These are phyloP conservation scores for Zymoseptoria passerinii DNA, from an alignment of 2,329 filamentous ascomycete species.

Conservation along the genomic window DNA sequence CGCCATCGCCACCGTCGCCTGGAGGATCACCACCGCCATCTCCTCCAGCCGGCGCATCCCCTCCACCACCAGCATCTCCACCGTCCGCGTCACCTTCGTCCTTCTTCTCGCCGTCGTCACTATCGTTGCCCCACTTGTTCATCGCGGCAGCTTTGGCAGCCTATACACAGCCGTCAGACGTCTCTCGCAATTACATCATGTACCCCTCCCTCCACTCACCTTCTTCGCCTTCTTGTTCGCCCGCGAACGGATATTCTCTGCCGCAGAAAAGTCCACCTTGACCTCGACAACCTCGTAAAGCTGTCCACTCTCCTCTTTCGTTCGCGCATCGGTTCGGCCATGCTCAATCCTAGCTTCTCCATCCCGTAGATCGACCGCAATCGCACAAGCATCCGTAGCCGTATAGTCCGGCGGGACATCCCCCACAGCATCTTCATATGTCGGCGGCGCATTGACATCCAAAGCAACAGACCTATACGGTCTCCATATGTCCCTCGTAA, in stretches of 20 bases:
- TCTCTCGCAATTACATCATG: background rate
- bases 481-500: background rate
- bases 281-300: conserved; percentile 18
- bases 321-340: background rate
- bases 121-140: conserved; percentile 37
- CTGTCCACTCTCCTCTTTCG: background rate
- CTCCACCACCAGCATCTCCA: conserved; percentile 24
- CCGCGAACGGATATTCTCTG: conserved; percentile 45
- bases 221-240: conserved; percentile 46
- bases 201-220: background rate
- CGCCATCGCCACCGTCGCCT: conserved; percentile 25
- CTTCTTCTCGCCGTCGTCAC: conserved; percentile 40
- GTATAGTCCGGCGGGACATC: conserved; percentile 42
- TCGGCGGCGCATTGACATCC: conserved; percentile 28
- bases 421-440: conserved; percentile 36
- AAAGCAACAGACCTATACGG: background rate
- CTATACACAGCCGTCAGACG: background rate
- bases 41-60: conserved; percentile 26
- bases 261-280: conserved; percentile 50
- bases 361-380: conserved; percentile 7
- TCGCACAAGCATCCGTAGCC: conserved; percentile 13
- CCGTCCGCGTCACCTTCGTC: conserved; percentile 26
- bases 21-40: conserved; percentile 22
- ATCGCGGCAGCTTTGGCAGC: conserved; percentile 31
- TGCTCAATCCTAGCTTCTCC: background rate